Evolutionary conservation across 352 stramenopile genomes (phyloP).

Genomic region (Phytophthora vignae): DNA sequence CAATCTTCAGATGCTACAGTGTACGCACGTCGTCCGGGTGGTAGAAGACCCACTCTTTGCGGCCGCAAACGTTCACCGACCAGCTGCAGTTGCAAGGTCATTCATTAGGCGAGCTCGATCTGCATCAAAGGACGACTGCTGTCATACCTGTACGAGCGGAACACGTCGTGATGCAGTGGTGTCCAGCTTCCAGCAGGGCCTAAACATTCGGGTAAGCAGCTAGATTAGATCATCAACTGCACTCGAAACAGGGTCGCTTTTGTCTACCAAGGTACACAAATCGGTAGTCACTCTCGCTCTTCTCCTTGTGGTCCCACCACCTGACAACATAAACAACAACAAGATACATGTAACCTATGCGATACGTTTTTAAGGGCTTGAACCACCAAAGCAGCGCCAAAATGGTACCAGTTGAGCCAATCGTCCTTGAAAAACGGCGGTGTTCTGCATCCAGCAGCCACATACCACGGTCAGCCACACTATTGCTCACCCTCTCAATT

Average conservation of each 20-base stretch:
- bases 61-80: conserved; percentile 96
- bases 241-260: not conserved
- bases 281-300: conserved; percentile 90
- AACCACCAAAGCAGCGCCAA: not conserved
- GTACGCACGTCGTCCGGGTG: conserved; percentile 75
- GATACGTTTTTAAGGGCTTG: too few relatives aligned
- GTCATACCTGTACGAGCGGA: conserved; percentile 93
- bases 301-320: conserved; percentile 82
- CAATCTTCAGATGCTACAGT: not conserved
- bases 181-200: conserved; percentile 91
- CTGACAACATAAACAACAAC: conserved; percentile 30
- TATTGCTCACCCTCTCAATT: conserved; percentile 8
- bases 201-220: conserved; percentile 22
- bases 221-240: not conserved
- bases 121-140: not conserved
- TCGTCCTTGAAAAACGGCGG: conserved; percentile 91
- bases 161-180: conserved; percentile 96
- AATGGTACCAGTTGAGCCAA: conserved; percentile 91
- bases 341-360: too few relatives aligned
- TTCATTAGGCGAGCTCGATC: not conserved
- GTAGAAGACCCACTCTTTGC: conserved; percentile 95
- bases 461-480: conserved; percentile 29
- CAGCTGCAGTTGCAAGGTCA: conserved; percentile 65
- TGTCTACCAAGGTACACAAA: conserved; percentile 96
- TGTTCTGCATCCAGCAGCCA: conserved; percentile 54